Conservation (phyloP, 169 alveolate species). For the Cryptosporidium xiaoi region DNA sequence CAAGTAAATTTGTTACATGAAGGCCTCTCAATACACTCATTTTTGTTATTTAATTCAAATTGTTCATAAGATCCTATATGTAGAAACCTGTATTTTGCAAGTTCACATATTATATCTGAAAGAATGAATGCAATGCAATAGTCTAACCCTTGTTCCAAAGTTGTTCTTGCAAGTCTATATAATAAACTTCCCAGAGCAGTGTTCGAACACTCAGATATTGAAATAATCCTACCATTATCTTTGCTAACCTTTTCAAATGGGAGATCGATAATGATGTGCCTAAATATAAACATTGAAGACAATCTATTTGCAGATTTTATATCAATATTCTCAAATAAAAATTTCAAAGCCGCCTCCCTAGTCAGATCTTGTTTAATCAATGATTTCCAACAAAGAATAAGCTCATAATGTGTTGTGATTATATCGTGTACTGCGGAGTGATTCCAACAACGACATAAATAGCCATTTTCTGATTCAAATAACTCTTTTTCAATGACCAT, state of each 20-base stretch:
- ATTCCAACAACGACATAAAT: constrained; percentile 26
- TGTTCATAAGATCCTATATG: constrained; percentile 51
- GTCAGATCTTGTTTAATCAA: constrained; percentile 38
- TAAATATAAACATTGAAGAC: constrained; percentile 56
- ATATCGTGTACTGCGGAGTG: constrained; percentile 29
- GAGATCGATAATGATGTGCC: constrained; percentile 30
- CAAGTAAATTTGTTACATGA: constrained; percentile 6
- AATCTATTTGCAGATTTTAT: constrained; percentile 64
- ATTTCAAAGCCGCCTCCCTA: constrained; percentile 12
- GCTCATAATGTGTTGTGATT: constrained; percentile 52
- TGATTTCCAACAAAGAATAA: constrained; percentile 60
- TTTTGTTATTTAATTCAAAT: neutral
- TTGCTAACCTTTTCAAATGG: constrained; percentile 36
- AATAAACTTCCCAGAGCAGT: constrained; percentile 58
- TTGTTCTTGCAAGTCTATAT: constrained; percentile 59
- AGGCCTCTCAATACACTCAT: neutral
- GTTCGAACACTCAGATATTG: constrained; percentile 23
- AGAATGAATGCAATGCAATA: constrained; percentile 60
- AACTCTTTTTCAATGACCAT: constrained; percentile 26
- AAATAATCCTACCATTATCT: neutral
- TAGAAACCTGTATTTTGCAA: constrained; percentile 47
- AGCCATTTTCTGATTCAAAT: constrained; percentile 48
- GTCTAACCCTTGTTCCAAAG: constrained; percentile 66
- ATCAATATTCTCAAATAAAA: constrained; percentile 62
- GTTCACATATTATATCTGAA: constrained; percentile 46